Evolutionary conservation across 192 early-diverging fungal genomes (phyloP).

Genomic region (Chytriomyces hyalinus): DNA sequence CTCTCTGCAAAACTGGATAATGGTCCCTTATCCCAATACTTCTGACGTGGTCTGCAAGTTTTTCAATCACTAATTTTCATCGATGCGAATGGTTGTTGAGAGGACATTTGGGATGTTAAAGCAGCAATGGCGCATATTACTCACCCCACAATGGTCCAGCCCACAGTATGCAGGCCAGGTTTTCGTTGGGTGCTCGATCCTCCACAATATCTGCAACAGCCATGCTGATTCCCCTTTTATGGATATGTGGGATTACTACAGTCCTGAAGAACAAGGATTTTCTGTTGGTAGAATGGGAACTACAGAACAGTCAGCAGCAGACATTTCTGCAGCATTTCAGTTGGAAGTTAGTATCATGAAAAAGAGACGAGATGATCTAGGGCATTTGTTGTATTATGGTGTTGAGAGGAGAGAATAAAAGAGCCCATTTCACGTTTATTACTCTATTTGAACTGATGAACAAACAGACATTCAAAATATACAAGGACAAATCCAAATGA

Average conservation of each 20-base stretch:
- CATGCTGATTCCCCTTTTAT: background rate
- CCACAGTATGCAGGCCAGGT: conserved; percentile 8
- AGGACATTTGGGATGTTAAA: background rate
- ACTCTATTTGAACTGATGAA: too few species aligned
- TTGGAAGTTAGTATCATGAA: too few species aligned
- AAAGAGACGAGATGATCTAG: too few species aligned
- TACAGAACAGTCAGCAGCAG: too few species aligned
- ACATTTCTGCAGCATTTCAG: too few species aligned
- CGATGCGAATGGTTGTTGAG: conserved; percentile 15
- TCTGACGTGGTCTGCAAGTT: background rate
- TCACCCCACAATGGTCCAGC: background rate
- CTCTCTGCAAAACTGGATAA: conserved; percentile 3
- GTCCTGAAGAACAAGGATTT: background rate
- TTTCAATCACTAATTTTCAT: background rate
- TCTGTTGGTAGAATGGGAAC: too few species aligned
- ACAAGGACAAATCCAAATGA: background rate
- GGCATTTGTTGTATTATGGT: too few species aligned
- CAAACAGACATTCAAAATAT: too few species aligned
- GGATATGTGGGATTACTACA: conserved; percentile 7
- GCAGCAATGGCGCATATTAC: background rate
- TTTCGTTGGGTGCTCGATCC: background rate
- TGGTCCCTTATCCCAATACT: conserved; percentile 6
- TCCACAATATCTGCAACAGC: conserved; percentile 16
- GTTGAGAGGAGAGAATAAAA: too few species aligned
- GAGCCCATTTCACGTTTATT: too few species aligned